Percentiles rank a stretch among this genome's conserved stretches.
These are phyloP conservation scores for Aspergillus sp. DNA, from an alignment of 2,329 filamentous ascomycete genomes.

Conservation along the genomic window DNA sequence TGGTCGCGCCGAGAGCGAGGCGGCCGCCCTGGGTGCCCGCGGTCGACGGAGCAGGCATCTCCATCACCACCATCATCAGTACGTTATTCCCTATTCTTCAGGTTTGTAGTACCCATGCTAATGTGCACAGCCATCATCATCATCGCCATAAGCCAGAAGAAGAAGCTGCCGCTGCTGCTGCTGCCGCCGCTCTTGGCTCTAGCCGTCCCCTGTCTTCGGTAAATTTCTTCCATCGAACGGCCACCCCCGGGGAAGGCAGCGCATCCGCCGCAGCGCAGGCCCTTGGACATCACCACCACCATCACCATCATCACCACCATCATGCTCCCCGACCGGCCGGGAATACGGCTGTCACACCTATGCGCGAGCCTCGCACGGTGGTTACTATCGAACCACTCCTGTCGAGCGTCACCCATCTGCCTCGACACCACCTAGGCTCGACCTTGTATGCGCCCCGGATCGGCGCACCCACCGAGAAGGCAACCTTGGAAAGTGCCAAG, in stretches of 20 bases:
- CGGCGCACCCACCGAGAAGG: constrained; percentile 46
- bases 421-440: constrained; percentile 80
- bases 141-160: constrained; percentile 58
- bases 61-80: constrained; percentile 65
- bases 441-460: constrained; percentile 76
- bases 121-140: constrained; percentile 49
- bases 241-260: constrained; percentile 31
- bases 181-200: constrained; percentile 22
- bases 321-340: constrained; percentile 32
- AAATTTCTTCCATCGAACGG: constrained; percentile 32
- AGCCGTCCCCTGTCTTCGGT: constrained; percentile 31
- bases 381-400: constrained; percentile 71
- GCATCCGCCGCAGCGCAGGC: constrained; percentile 15
- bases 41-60: constrained; percentile 56
- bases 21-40: constrained; percentile 67
- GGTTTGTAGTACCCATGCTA: constrained; percentile 18
- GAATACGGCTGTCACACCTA: constrained; percentile 35
- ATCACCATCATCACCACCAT: constrained; percentile 33
- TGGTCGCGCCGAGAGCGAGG: constrained; percentile 64
- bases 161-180: constrained; percentile 32
- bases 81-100: constrained; percentile 31
- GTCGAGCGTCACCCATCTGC: constrained; percentile 68
- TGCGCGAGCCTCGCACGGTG: constrained; percentile 63
- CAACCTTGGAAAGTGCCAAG: constrained; percentile 51
- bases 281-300: constrained; percentile 43